phyloP scores from a whole-genome alignment of 176 grass and related monocot genomes.

The Triticum timopheevii region DNA sequence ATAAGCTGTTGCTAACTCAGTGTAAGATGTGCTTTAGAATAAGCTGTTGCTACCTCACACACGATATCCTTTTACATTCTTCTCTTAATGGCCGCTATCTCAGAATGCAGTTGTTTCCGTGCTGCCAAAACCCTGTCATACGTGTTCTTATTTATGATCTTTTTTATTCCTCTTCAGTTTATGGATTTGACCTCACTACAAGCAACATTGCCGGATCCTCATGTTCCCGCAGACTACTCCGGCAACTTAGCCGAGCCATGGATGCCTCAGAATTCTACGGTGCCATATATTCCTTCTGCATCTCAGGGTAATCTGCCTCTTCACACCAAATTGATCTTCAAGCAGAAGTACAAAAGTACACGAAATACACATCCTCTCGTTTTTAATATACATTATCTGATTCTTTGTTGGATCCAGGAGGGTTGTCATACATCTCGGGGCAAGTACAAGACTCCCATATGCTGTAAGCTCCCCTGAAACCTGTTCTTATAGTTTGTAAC shows the following conservation, averaged over 20 bases:
- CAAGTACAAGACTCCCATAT: slow-evolving; percentile 49
- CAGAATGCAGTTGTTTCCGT: background rate
- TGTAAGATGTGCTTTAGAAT: background rate
- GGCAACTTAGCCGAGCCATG: slow-evolving; percentile 42
- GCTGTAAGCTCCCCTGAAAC: slow-evolving; percentile 49
- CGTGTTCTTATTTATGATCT: background rate
- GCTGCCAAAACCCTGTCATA: slow-evolving; percentile 12
- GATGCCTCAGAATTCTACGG: slow-evolving; percentile 55
- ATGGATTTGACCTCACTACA: slow-evolving; percentile 82
- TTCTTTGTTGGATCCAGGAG: slow-evolving; percentile 53
- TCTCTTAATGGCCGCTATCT: background rate
- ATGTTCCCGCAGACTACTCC: slow-evolving; percentile 38
- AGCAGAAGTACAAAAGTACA: background rate
- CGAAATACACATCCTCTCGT: background rate
- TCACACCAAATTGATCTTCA: background rate
- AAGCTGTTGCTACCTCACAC: background rate
- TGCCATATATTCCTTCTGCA: slow-evolving; percentile 46
- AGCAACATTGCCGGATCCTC: slow-evolving; percentile 54
- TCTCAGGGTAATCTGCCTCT: slow-evolving; percentile 54
- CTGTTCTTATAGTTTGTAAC: slow-evolving; percentile 5
- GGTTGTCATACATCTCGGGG: slow-evolving; percentile 44
- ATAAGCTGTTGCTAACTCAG: background rate
- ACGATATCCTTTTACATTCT: background rate
- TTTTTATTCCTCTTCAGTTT: slow-evolving; percentile 50
- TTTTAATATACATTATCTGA: slow-evolving; percentile 15